phyloP scores from a whole-genome alignment of 352 stramenopile species.

The Aphanomyces astaci region DNA sequence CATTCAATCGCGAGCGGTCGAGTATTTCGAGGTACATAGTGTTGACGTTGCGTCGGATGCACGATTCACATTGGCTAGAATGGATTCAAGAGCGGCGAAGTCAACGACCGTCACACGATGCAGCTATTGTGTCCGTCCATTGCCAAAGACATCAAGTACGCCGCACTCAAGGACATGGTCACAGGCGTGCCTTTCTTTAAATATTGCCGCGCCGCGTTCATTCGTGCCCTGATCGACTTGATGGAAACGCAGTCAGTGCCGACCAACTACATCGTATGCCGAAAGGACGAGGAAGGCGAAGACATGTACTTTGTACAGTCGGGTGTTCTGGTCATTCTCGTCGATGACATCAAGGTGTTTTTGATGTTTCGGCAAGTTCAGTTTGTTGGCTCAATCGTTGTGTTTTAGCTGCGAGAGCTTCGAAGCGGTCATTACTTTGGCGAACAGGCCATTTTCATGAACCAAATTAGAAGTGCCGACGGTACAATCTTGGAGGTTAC shows the following conservation, averaged over 20 bases:
- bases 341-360: conserved; percentile 45
- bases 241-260: conserved; percentile 49
- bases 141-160: conserved; percentile 48
- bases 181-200: conserved; percentile 47
- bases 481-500: background rate
- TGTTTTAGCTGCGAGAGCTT: conserved; percentile 36
- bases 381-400: background rate
- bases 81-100: conserved; percentile 30
- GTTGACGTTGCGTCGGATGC: too few relatives aligned
- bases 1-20: conserved; percentile 41
- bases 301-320: conserved; percentile 62
- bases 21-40: conserved; percentile 60
- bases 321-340: conserved; percentile 45
- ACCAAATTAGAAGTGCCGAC: conserved; percentile 39
- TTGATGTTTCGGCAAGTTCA: background rate
- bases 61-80: background rate
- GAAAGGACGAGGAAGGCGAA: conserved; percentile 41
- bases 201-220: conserved; percentile 42
- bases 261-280: conserved; percentile 46
- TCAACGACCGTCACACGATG: conserved; percentile 45
- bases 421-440: conserved; percentile 54
- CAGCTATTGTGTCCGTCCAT: conserved; percentile 53
- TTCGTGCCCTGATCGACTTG: conserved; percentile 42
- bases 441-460: conserved; percentile 49
- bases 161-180: conserved; percentile 41